Evolutionary conservation across 164 flowering plant genomes (phyloP).

Genomic region (Nymphaea thermarum): DNA sequence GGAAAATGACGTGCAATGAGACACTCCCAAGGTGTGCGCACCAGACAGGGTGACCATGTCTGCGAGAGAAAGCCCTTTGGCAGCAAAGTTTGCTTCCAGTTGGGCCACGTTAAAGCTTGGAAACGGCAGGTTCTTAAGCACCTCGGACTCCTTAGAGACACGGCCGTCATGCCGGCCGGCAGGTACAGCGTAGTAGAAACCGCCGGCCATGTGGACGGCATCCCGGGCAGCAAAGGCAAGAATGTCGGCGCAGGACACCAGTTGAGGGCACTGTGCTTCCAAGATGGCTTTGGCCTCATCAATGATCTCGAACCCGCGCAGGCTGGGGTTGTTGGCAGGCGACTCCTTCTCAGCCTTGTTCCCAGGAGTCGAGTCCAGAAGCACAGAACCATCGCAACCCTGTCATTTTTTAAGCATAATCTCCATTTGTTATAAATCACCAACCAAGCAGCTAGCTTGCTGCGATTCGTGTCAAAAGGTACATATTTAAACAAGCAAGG

Average conservation of each 20-base stretch:
- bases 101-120: background rate
- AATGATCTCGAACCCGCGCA: constrained; percentile 9
- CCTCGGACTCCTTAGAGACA: constrained; percentile 1
- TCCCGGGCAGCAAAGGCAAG: constrained; percentile 11
- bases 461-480: background rate
- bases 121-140: background rate
- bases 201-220: constrained; percentile 1
- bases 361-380: background rate
- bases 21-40: constrained; percentile 9
- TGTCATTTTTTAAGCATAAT: background rate
- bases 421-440: background rate
- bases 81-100: constrained; percentile 5
- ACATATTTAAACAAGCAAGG: too few species aligned
- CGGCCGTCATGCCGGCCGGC: constrained; percentile 6
- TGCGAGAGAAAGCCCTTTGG: constrained; percentile 3
- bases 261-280: constrained; percentile 4
- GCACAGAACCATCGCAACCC: background rate
- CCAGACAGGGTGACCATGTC: constrained; percentile 10
- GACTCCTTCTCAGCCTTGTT: background rate
- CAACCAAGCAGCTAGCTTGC: background rate
- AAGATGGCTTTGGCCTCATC: constrained; percentile 1
- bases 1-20: constrained; percentile 6
- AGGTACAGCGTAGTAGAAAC: constrained; percentile 2
- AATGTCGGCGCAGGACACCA: constrained; percentile 9
- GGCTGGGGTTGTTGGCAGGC: constrained; percentile 5